These are phyloP conservation scores for Fulvia fulva DNA, from an alignment of 2,329 filamentous ascomycete genomes.

Conservation along the genomic window DNA sequence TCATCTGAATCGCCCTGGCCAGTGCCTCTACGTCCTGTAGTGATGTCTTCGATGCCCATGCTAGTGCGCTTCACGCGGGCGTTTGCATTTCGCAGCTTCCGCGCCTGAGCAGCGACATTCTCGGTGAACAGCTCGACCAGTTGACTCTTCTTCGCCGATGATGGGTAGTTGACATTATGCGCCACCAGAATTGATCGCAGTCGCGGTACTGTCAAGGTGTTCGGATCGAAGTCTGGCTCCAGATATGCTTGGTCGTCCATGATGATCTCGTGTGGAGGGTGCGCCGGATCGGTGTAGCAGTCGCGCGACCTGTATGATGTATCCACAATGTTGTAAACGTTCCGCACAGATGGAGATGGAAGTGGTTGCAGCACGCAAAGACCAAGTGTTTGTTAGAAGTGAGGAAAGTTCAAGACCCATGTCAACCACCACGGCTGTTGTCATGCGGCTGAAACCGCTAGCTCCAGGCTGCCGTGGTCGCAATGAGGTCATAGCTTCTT, in stretches of 20 bases:
- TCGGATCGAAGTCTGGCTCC: conserved; percentile 79
- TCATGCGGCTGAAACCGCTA: not conserved
- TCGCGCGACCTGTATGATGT: not conserved
- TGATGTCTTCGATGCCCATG: conserved; percentile 70
- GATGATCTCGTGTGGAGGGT: not conserved
- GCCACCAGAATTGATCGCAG: conserved; percentile 87
- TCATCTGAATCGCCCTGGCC: conserved; percentile 52
- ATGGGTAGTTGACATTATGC: conserved; percentile 80
- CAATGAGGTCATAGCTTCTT: not conserved
- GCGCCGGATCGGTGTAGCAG: not conserved
- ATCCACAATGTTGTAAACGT: not conserved
- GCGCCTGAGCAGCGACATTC: conserved; percentile 72
- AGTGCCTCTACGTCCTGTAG: conserved; percentile 56
- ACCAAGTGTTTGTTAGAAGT: conserved; percentile 1
- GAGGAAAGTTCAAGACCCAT: not conserved
- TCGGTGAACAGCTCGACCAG: conserved; percentile 80
- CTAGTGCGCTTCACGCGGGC: conserved; percentile 81
- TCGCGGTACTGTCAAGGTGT: conserved; percentile 77
- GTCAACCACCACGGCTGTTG: not conserved
- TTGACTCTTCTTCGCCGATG: conserved; percentile 86
- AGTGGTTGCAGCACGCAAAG: not conserved
- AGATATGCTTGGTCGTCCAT: conserved; percentile 75
- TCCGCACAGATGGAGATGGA: conserved; percentile 1
- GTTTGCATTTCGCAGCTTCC: conserved; percentile 69
- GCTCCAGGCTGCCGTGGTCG: not conserved